phyloP scores from a whole-genome alignment of 1,284 basidiomycete species.

The Tetrapyrgos nigripes region DNA sequence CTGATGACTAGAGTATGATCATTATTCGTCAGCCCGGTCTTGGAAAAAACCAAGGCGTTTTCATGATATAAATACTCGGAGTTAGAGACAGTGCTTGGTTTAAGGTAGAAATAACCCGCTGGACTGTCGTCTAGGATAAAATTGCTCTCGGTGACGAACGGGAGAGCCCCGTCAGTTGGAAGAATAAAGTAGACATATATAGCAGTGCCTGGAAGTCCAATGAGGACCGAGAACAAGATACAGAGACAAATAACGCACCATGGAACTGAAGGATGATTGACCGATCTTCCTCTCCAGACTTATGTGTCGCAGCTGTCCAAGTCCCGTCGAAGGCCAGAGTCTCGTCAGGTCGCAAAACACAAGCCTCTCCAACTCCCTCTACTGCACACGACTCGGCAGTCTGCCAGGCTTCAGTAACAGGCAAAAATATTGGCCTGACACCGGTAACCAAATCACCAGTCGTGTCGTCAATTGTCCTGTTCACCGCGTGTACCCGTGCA shows the following conservation, averaged over 20 bases:
- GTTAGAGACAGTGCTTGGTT: conserved; percentile 16
- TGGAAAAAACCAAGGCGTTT: conserved; percentile 31
- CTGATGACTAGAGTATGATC: conserved; percentile 33
- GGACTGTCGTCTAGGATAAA: conserved; percentile 30
- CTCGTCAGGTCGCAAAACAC: conserved; percentile 5
- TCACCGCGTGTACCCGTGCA: not conserved
- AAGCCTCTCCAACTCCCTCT: not conserved
- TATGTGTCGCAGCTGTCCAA: conserved; percentile 12
- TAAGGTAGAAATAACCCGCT: conserved; percentile 22
- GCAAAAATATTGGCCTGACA: conserved; percentile 8
- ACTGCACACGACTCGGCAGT: not conserved
- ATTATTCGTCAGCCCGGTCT: conserved; percentile 22
- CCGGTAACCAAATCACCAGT: conserved; percentile 10
- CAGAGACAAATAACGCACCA: not conserved
- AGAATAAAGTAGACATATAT: conserved; percentile 17
- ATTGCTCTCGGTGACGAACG: conserved; percentile 24
- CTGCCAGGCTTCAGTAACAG: conserved; percentile 5
- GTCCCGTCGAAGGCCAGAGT: conserved; percentile 10
- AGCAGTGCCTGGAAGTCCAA: conserved; percentile 10
- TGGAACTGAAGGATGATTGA: conserved; percentile 12
- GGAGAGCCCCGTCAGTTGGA: not conserved
- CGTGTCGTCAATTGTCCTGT: conserved; percentile 12
- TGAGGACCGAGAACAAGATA: not conserved
- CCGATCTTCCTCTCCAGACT: conserved; percentile 1
- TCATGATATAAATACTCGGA: conserved; percentile 24